Evolutionary conservation across 2,329 filamentous ascomycete genomes (phyloP), one percentile per base, ranked within the genome.

Genomic region (Tolypocladium album): DNA sequence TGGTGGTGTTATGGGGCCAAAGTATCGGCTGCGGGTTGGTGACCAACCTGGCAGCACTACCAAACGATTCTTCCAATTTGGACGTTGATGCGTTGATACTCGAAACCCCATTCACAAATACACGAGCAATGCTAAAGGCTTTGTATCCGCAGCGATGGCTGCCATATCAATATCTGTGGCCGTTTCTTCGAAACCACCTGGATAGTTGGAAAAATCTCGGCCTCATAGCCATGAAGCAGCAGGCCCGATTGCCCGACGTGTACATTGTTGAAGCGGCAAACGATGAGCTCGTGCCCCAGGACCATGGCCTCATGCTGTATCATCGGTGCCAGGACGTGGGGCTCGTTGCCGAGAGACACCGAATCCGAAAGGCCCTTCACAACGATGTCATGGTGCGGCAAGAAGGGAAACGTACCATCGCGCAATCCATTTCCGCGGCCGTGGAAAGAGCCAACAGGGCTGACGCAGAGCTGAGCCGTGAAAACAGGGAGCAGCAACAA

Each of bases 101-200:
- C 1, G 89, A 93, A 69, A 92, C 89, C 0, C 89, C 89, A 0
- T 92, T 92, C 63, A 82, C 86, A 0, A 89, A 84, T 52, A 82
- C 90, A 59, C 79, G 82, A 61, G 82, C 81, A 22, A 91, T 93
- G 88, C 76, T 93, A 7, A 75, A 82, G 50, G 84, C 83, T 1
- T 71, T 93, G 3, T 93, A 92, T 67, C 89, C 89, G 1, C 88
- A 92, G 66, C 88, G 83, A 65, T 92, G 89, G 88, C 75, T 92
- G 8, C 89, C 89, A 0, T 93, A 93, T 69, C 82, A 82, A 55
- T 85, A 92, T 68, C 77, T 93, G 0, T 84, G 85, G 78, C 87
- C 87, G 0, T 92, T 92, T 67, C 76, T 92, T 13, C 79, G 88
- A 64, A 92, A 81, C 61, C 80, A 83, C 47, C 72, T 86, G 42